Evolutionary conservation across 1,284 basidiomycete species (phyloP).

Genomic region (Farysia itapuensis): DNA sequence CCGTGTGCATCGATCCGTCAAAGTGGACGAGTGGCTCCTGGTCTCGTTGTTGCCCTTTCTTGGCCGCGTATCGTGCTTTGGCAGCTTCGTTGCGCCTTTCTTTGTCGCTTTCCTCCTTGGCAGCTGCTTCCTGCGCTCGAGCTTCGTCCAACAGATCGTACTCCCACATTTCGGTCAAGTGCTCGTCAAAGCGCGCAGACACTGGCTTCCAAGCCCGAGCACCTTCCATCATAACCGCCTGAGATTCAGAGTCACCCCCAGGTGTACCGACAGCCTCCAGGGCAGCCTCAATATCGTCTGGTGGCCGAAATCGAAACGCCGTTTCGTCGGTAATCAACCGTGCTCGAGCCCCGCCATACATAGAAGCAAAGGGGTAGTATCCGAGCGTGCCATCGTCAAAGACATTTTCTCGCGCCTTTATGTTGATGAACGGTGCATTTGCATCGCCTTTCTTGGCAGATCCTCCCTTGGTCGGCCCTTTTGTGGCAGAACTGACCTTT

Average conservation of each 20-base stretch:
- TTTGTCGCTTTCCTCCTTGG: slow-evolving; percentile 16
- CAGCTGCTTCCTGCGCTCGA: slow-evolving; percentile 9
- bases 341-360: slow-evolving; percentile 87
- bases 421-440: slow-evolving; percentile 37
- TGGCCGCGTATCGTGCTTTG: slow-evolving; percentile 17
- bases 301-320: slow-evolving; percentile 73
- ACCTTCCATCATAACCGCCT: background rate
- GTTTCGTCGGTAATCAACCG: slow-evolving; percentile 78
- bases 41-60: slow-evolving; percentile 22
- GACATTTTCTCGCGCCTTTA: slow-evolving; percentile 66
- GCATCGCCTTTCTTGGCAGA: slow-evolving; percentile 3
- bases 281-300: slow-evolving; percentile 37
- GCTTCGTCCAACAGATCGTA: slow-evolving; percentile 45
- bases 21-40: no score
- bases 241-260: background rate
- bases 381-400: slow-evolving; percentile 94
- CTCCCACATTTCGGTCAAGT: slow-evolving; percentile 35
- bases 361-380: slow-evolving; percentile 91
- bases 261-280: slow-evolving; percentile 8
- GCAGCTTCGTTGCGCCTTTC: slow-evolving; percentile 10
- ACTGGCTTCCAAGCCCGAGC: slow-evolving; percentile 26
- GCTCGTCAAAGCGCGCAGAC: slow-evolving; percentile 35
- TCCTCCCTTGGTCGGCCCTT: slow-evolving; percentile 2
- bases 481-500: background rate
- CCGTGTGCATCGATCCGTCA: no score